Conservation (phyloP, 345 rosid genomes). For the Aethionema arabicum region DNA sequence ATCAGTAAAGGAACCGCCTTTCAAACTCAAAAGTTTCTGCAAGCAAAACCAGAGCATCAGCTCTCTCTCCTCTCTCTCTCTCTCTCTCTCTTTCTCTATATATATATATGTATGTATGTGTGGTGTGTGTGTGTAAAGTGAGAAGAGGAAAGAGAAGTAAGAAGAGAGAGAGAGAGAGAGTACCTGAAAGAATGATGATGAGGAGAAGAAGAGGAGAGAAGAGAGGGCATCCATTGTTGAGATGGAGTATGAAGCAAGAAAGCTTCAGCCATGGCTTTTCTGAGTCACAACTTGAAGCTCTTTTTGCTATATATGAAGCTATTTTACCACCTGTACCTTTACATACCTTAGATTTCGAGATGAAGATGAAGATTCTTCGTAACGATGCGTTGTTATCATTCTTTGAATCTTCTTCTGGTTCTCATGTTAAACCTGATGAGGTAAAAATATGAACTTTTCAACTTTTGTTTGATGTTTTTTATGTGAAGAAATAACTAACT, state of each 20-base stretch:
- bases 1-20: slow-evolving; percentile 31
- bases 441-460: slow-evolving; percentile 27
- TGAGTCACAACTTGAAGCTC: slow-evolving; percentile 54
- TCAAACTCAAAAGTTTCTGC: background rate
- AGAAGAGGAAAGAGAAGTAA: background rate
- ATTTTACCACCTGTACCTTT: slow-evolving; percentile 60
- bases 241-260: slow-evolving; percentile 40
- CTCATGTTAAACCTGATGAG: slow-evolving; percentile 65
- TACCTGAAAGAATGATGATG: slow-evolving; percentile 1
- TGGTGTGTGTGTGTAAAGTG: background rate
- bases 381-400: slow-evolving; percentile 44
- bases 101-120: background rate
- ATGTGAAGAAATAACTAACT: background rate
- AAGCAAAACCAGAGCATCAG: slow-evolving; percentile 7
- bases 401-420: slow-evolving; percentile 58
- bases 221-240: slow-evolving; percentile 52
- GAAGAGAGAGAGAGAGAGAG: background rate
- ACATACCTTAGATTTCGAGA: slow-evolving; percentile 24
- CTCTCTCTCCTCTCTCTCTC: too few relatives aligned
- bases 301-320: slow-evolving; percentile 64
- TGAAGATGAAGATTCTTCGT: slow-evolving; percentile 34
- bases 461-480: background rate
- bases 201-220: slow-evolving; percentile 30
- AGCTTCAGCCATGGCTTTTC: slow-evolving; percentile 63
- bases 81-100: too few relatives aligned